These are phyloP conservation scores for Vanderwaltozyma verrucispora DNA, from an alignment of 805 yeast genomes.

Conservation along the genomic window DNA sequence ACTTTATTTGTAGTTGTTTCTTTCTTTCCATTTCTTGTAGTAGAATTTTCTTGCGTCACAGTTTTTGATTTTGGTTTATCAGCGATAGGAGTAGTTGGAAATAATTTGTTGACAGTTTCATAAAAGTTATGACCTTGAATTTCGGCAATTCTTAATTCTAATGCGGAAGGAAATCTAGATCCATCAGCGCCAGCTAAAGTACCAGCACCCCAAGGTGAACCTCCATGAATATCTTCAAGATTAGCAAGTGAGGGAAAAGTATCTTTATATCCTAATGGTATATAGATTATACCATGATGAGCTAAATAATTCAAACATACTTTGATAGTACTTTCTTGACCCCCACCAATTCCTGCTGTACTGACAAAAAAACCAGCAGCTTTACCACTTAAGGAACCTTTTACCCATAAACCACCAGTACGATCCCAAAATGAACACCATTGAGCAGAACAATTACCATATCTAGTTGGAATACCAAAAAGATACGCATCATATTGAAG, in stretches of 20 bases:
- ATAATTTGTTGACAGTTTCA: slow-evolving; percentile 32
- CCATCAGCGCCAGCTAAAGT: slow-evolving; percentile 70
- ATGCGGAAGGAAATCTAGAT: slow-evolving; percentile 51
- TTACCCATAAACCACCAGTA: slow-evolving; percentile 75
- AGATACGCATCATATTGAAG: slow-evolving; percentile 59
- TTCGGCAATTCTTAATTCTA: slow-evolving; percentile 56
- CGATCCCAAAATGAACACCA: slow-evolving; percentile 67
- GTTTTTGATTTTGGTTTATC: too few species aligned
- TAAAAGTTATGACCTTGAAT: slow-evolving; percentile 64
- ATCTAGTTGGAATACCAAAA: slow-evolving; percentile 78
- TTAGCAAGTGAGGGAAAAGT: slow-evolving; percentile 47
- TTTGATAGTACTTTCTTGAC: slow-evolving; percentile 68
- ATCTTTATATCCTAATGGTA: slow-evolving; percentile 67
- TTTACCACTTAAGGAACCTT: slow-evolving; percentile 61
- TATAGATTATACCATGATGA: slow-evolving; percentile 71
- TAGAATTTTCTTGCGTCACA: too few species aligned
- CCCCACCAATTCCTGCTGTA: slow-evolving; percentile 68
- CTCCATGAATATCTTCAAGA: slow-evolving; percentile 66
- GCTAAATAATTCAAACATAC: slow-evolving; percentile 48
- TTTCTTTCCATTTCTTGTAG: too few species aligned
- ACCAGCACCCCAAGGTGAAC: slow-evolving; percentile 88
- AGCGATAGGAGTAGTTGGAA: neutral
- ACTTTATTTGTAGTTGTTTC: too few species aligned
- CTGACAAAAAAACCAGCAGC: slow-evolving; percentile 66
- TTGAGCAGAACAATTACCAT: slow-evolving; percentile 68